Evolutionary conservation across 139 green algal species (phyloP), one percentile per base, ranked within the genome.

Genomic region (Chlorella vulgaris): DNA sequence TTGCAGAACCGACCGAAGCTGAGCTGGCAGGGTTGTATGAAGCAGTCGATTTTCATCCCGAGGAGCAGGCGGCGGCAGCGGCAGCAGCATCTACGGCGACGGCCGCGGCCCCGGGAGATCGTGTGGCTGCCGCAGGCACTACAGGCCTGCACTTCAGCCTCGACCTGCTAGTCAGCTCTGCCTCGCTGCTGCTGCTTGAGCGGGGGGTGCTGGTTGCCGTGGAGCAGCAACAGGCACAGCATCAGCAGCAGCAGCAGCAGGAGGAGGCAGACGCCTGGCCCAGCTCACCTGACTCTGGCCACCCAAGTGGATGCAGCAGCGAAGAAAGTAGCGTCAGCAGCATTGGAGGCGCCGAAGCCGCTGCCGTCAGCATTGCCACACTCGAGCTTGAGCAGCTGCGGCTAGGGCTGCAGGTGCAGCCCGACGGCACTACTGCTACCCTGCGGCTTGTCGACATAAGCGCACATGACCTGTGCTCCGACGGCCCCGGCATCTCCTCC

Each of bases 11-110:
- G 3, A 84, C 81, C 29, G 81, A 88, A 55, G 47, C 61, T 0
- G 86, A 91, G 21, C 78, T 91, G 19, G 67, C 76, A 38, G 80
- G 89, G 73, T 65, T 91, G 50, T 87, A 82, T 43, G 24, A 70
- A 6, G 80, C 84, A 4, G 69, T 91, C 6, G 75, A 88, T 35
- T 83, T 91, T n/a, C 61, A 88, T 31, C 87, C 74, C 2, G 83
- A 87, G 7, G 43, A 82, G 50, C 40, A 74, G 70, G 42, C 39
- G 65, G 70, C 74, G 0, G 74, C 73, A 19, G 73, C 43, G 2
- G 47, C 73, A 4, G 73, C 51, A 4, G 35, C 36, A 6, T 24
- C 62, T 10, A 40, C 38, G 10, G 58, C 39, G n/a, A 55, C 0
- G 55, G 19, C 55, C 38, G 74, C 74, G 38, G 33, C 74, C 15